phyloP scores from a whole-genome alignment of 768 basidiomycete species.

The Flagelloscypha sp. region DNA sequence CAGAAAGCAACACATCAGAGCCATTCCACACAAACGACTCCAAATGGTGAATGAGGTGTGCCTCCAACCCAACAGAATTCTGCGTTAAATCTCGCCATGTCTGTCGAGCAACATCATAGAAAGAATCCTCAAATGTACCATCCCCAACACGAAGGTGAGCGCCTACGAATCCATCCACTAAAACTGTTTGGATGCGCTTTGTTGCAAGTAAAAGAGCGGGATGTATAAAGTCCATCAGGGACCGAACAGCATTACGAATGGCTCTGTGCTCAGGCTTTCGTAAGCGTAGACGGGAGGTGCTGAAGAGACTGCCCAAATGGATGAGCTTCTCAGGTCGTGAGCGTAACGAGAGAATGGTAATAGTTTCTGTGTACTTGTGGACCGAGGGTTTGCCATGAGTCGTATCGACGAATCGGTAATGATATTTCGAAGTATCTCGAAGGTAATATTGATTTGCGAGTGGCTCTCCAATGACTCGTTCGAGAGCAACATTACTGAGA shows the following conservation, averaged over 20 bases:
- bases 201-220: conserved; percentile 35
- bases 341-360: conserved; percentile 37
- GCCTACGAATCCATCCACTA: conserved; percentile 47
- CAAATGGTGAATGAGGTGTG: too few species aligned
- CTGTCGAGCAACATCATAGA: conserved; percentile 31
- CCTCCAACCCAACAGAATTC: too few species aligned
- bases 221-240: conserved; percentile 51
- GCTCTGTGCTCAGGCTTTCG: conserved; percentile 28
- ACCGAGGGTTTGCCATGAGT: conserved; percentile 14
- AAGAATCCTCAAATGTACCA: conserved; percentile 44
- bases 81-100: conserved; percentile 60
- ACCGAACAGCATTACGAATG: conserved; percentile 40
- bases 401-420: conserved; percentile 55
- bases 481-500: conserved; percentile 31
- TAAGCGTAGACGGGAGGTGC: conserved; percentile 59
- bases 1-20: too few species aligned
- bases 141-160: conserved; percentile 67
- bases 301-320: conserved; percentile 70
- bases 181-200: conserved; percentile 29
- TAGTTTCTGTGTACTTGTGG: conserved; percentile 33
- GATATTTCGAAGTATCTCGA: conserved; percentile 50
- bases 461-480: too few species aligned
- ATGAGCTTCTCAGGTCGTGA: conserved; percentile 41
- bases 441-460: too few species aligned
- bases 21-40: too few species aligned